Base-by-base conservation (phyloP, 192 early-diverging fungal species). In the Coemansia sp. region DNA sequence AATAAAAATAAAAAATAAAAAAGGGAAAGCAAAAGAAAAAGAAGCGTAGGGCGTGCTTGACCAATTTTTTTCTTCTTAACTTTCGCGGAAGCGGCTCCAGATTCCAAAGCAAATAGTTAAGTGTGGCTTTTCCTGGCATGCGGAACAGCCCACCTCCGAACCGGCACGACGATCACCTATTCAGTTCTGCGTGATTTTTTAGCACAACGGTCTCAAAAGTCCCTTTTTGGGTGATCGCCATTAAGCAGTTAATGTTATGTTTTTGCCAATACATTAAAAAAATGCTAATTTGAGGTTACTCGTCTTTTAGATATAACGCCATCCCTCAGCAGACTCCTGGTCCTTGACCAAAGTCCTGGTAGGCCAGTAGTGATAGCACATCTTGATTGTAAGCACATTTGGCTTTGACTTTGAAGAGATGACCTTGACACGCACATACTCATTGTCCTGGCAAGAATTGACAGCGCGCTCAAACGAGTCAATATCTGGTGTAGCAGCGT, bases 281-380 rank as follows among this genome's bases (percentile, higher is more conserved):
- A 17, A 44, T 10, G 43, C 43, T 21, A 50, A 32, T 11, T 30
- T 30, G 3, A 26, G 6, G 28, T 16, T 10, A 26, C 14, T 53
- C 2, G 19, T 49, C 6, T 49, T 49, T n/a, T 53, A 53, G 3
- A 30, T 23, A 53, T 53, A 53, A 10, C 73, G 76, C 87, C 87
- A 88, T 26, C 85, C 86, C 65, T 77, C 78, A 30, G 67, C 72
- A 19, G 74, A 30, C 1, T 68, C 59, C 14, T 75, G 62, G 47
- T 89, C 86, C 19, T 76, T 78, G 39, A 84, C 35, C 26, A 92
- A 72, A 52, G 88, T 84, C 44, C 85, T 85, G 0, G 91, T 89
- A 10, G 85, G 84, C 89, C 89, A 92, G 70, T 92, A 92, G 75
- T 91, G 89, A 28, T 89, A 85, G 82, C 88, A 89, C 37, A 88